These are phyloP conservation scores for Myxozyma neotropica DNA, from an alignment of 805 yeast genomes.

Conservation along the genomic window DNA sequence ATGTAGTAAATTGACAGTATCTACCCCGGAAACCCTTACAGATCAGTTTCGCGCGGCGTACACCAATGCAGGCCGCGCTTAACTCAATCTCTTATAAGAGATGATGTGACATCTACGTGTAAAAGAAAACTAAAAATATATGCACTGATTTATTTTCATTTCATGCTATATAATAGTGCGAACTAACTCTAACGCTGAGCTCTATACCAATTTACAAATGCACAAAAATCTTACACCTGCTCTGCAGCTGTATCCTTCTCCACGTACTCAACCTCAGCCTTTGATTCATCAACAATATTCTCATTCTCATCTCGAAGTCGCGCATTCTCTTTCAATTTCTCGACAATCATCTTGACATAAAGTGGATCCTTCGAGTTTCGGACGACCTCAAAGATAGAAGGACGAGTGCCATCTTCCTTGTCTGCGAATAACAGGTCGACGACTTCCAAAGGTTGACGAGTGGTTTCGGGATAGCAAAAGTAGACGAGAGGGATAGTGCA, in stretches of 20 bases:
- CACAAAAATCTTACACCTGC: background rate
- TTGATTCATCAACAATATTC: slow-evolving; percentile 14
- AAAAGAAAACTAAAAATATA: too few relatives aligned
- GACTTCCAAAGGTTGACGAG: slow-evolving; percentile 56
- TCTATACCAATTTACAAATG: too few relatives aligned
- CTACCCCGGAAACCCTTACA: too few relatives aligned
- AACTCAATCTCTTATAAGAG: too few relatives aligned
- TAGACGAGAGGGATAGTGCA: slow-evolving; percentile 50
- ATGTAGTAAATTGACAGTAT: too few relatives aligned
- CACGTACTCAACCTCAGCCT: slow-evolving; percentile 8
- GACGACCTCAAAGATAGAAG: slow-evolving; percentile 22
- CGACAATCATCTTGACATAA: slow-evolving; percentile 6
- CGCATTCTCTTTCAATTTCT: slow-evolving; percentile 16
- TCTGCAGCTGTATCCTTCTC: slow-evolving; percentile 1
- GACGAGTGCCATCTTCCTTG: slow-evolving; percentile 24
- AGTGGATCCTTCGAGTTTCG: slow-evolving; percentile 9
- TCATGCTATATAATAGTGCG: too few relatives aligned
- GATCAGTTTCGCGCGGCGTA: too few relatives aligned
- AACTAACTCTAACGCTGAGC: too few relatives aligned
- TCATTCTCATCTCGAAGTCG: slow-evolving; percentile 10
- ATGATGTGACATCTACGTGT: too few relatives aligned
- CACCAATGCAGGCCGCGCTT: too few relatives aligned
- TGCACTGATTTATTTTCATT: too few relatives aligned
- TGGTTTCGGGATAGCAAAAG: slow-evolving; percentile 63
- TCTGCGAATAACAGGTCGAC: slow-evolving; percentile 37